Conservation (phyloP, 495 filamentous ascomycete genomes). For the Aspergillus olivimuriae region DNA sequence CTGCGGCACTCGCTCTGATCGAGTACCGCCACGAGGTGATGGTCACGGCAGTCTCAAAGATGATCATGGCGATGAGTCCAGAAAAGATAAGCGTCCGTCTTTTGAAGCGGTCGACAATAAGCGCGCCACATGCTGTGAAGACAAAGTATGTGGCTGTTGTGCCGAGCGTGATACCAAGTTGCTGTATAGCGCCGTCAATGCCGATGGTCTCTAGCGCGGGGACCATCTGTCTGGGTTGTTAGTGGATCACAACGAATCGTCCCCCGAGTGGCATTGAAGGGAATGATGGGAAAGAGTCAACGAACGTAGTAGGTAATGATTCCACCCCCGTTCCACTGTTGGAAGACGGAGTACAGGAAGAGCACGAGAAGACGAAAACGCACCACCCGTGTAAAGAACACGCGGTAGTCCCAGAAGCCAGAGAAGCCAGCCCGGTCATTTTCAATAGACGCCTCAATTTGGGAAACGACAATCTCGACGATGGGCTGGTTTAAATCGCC, state of each 20-base stretch:
- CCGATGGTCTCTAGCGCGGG: constrained; percentile 31
- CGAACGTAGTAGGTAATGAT: constrained; percentile 37
- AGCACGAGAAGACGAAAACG: constrained; percentile 32
- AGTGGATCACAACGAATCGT: neutral
- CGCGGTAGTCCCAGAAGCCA: constrained; percentile 32
- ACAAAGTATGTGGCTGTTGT: constrained; percentile 34
- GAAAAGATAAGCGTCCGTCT: constrained; percentile 33
- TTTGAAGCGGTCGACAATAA: constrained; percentile 33
- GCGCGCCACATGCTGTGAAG: constrained; percentile 30
- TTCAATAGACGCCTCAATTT: constrained; percentile 37
- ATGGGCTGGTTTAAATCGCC: constrained; percentile 30
- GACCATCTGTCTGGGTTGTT: constrained; percentile 19
- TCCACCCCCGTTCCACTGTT: constrained; percentile 39
- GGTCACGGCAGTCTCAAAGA: constrained; percentile 33
- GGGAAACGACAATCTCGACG: constrained; percentile 30
- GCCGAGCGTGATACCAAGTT: constrained; percentile 33
- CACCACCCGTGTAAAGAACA: constrained; percentile 30
- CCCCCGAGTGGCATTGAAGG: too few relatives aligned
- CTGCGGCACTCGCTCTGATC: constrained; percentile 12
- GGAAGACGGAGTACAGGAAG: constrained; percentile 36
- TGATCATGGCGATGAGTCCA: constrained; percentile 28
- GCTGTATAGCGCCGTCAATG: constrained; percentile 20
- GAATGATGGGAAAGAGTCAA: neutral
- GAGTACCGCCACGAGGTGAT: constrained; percentile 37
- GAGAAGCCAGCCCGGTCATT: constrained; percentile 19